Conservation (phyloP, 768 basidiomycete genomes). For the Stropharia rugosoannulata region DNA sequence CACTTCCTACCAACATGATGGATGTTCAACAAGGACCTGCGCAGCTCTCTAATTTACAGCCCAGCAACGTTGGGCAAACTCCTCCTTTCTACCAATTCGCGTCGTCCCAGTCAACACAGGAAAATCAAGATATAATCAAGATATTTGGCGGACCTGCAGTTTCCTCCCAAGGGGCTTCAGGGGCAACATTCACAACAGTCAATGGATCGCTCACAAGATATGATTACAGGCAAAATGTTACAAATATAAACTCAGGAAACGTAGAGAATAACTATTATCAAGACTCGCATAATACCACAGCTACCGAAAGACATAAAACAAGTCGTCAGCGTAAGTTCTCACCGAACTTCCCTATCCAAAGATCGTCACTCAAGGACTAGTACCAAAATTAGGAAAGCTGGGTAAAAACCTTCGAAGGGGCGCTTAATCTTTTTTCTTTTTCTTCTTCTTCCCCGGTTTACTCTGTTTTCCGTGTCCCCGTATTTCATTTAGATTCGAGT, state of each 20-base stretch:
- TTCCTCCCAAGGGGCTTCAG: not conserved
- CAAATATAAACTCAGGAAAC: slow-evolving; percentile 15
- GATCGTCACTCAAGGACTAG: no score
- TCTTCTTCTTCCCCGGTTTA: no score
- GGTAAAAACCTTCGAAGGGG: no score
- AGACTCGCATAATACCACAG: slow-evolving; percentile 21
- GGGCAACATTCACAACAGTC: not conserved
- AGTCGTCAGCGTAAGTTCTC: not conserved
- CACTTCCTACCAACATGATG: no score
- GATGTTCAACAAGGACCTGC: no score
- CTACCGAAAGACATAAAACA: slow-evolving; percentile 1
- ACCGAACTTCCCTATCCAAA: no score
- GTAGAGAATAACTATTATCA: slow-evolving; percentile 2
- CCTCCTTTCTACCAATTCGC: not conserved
- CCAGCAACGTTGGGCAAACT: not conserved
- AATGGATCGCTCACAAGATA: slow-evolving; percentile 4
- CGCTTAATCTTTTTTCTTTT: no score
- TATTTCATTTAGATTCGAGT: no score
- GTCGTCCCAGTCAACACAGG: not conserved
- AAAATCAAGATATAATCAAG: not conserved
- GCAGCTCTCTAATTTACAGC: not conserved
- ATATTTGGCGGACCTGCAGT: not conserved
- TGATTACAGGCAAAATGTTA: slow-evolving; percentile 7
- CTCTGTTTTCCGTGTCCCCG: no score
- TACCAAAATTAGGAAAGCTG: no score